Evolutionary conservation across 2,329 filamentous ascomycete genomes (phyloP), one percentile per base, ranked within the genome.

Genomic region (Monilinia polystroma): DNA sequence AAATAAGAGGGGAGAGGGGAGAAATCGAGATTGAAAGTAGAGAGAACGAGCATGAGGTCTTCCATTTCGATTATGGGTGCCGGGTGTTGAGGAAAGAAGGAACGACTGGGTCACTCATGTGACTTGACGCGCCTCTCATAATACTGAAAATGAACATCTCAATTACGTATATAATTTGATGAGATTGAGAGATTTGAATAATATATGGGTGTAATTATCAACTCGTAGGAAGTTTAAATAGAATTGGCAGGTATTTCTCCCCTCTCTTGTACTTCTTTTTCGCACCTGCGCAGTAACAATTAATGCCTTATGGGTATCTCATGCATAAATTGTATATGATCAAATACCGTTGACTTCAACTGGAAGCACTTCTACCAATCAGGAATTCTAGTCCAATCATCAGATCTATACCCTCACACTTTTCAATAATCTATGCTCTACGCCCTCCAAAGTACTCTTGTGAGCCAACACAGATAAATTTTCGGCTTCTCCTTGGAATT

Each of bases 401-500:
- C 20, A 16, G 29, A 65, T 65, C 47, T 66, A 66, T 53, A 73
- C 73, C 63, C 69, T 74, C 23, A 77, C 70, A 12, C 66, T 75
- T 76, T 83, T 83, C 74, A 98, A 80, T 68, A 99, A 81, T 76
- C 95, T 87, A 75, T 93, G 86, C 81, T 97, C 93, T 67, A 97
- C 89, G 23, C 90, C 90, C 73, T 96, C 91, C 68, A 98, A 81
- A 70, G 97, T 92, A 74, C 91, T 97, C 77, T 92, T 91, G 79
- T 98, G 94, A 77, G 97, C 93, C 75, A 96, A 85, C 32, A 99
- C 95, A 73, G 96, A 93, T 70, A 99, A 79, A 79, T 99, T 99
- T 83, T 99, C 95, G 3, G 91, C 91, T 80, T 99, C 95, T 57
- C 84, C 91, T 77, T 90, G 83, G 80, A 97, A 99, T 77, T 97